These are phyloP conservation scores for Waltergamsia citrina DNA, from an alignment of 2,329 filamentous ascomycete genomes.

Conservation along the genomic window DNA sequence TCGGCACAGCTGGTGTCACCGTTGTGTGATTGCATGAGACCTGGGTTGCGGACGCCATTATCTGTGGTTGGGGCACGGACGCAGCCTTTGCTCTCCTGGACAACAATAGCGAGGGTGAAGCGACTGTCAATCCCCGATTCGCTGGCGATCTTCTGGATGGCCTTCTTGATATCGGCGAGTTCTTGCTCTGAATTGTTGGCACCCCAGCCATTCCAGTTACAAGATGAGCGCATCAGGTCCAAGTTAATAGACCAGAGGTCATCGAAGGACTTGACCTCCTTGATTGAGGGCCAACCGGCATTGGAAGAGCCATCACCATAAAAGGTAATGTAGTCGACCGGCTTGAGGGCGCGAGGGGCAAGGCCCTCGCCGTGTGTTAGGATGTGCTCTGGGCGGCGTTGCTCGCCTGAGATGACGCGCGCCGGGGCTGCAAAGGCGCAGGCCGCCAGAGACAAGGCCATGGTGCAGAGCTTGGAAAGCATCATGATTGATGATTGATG, in stretches of 20 bases:
- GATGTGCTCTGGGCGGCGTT: no score
- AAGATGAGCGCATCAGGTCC: slow-evolving; percentile 6
- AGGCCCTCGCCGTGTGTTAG: background rate
- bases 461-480: slow-evolving; percentile 1
- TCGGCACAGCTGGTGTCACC: slow-evolving; percentile 7
- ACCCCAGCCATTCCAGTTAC: slow-evolving; percentile 10
- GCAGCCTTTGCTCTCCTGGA: slow-evolving; percentile 17
- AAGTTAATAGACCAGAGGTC: slow-evolving; percentile 8
- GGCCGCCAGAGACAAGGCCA: slow-evolving; percentile 1
- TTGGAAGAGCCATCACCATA: slow-evolving; percentile 10
- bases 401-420: no score
- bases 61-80: slow-evolving; percentile 9
- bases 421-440: slow-evolving; percentile 5
- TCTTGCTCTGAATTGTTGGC: slow-evolving; percentile 8
- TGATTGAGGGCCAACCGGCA: slow-evolving; percentile 10
- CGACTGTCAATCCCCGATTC: slow-evolving; percentile 7
- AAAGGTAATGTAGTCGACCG: slow-evolving; percentile 10
- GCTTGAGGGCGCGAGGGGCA: slow-evolving; percentile 5
- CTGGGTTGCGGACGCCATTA: slow-evolving; percentile 10
- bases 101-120: slow-evolving; percentile 17
- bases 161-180: slow-evolving; percentile 7
- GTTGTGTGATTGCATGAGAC: slow-evolving; percentile 11
- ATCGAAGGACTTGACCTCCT: slow-evolving; percentile 6
- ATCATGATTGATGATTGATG: background rate
- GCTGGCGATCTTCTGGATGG: slow-evolving; percentile 7